Evolutionary conservation across 2,329 filamentous ascomycete species (phyloP), one percentile per base, ranked within the genome.

Genomic region (Didymella segeticola): DNA sequence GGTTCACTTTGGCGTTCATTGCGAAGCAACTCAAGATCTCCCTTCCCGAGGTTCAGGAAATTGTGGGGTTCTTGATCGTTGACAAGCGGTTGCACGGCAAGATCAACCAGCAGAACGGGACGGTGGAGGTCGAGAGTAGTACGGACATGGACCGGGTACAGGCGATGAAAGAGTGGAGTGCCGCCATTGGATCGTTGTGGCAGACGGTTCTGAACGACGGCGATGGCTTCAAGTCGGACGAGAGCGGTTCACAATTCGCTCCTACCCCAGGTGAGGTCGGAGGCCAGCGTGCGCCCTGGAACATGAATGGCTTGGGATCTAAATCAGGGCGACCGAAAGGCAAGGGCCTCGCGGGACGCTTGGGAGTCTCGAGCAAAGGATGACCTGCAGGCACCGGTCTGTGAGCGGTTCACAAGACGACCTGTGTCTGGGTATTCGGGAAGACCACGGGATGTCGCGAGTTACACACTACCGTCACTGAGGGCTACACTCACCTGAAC

Each of bases 51-150:
- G 92, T 96, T 2, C 89, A 96, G 77, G 95, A 99, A 67, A 98
- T 99, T 58, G 79, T 98, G n/a, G 89, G 92, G 41, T 96, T 93
- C 77, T 81, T 98, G 47, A 98, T 99, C 60, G 85, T 97, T 57
- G 91, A 96, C 72, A 88, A 90, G 68, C 91, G 92, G 73, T 87
- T 99, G 62, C 83, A 87, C 43, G 95, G 91, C 58, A 89, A 89
- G 75, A 93, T 99, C 69, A 90, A 99, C 76, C 91, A 98, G 77
- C 87, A 92, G 75, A 83, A 85, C 53, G 92, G 93, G 39, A 90
- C 87, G 0, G 87, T 99, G 19, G 86, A 92, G 75, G 91, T 97
- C 56, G 86, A 88, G 56, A 89, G 86, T 53, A 80, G 83, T 48
- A 87, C 83, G 38, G 91, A 96, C 75, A 83, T 83, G 38, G 88